These are phyloP conservation scores for Amphirosellinia nigrospora DNA, from an alignment of 495 filamentous ascomycete species.

Conservation along the genomic window DNA sequence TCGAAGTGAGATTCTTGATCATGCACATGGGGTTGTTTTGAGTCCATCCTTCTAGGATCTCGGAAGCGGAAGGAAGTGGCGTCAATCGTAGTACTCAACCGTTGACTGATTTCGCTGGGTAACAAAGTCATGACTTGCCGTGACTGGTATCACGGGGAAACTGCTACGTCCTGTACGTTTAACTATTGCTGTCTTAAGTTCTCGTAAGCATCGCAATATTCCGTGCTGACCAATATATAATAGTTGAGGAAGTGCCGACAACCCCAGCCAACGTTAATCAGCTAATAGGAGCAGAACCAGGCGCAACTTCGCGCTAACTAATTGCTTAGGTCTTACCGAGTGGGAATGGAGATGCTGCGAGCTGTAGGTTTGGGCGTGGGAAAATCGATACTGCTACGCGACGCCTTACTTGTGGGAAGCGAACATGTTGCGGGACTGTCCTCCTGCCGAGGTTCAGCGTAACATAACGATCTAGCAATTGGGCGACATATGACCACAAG, in stretches of 20 bases:
- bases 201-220: slow-evolving; percentile 11
- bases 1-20: not conserved
- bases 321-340: not conserved
- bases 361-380: not conserved
- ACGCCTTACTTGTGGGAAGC: not conserved
- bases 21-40: not conserved
- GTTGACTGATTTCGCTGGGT: not conserved
- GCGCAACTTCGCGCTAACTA: not conserved
- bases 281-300: not conserved
- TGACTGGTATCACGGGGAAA: not conserved
- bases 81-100: not conserved
- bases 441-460: slow-evolving; percentile 2
- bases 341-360: not conserved
- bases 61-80: not conserved
- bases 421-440: not conserved
- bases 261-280: not conserved
- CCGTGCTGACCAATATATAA: slow-evolving; percentile 8
- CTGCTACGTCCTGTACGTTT: not conserved
- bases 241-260: not conserved
- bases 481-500: not conserved
- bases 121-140: not conserved
- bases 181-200: not conserved
- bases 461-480: not conserved
- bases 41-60: not conserved
- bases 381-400: slow-evolving; percentile 9